phyloP scores from a whole-genome alignment of 345 rosid genomes.

The Citrus medica region DNA sequence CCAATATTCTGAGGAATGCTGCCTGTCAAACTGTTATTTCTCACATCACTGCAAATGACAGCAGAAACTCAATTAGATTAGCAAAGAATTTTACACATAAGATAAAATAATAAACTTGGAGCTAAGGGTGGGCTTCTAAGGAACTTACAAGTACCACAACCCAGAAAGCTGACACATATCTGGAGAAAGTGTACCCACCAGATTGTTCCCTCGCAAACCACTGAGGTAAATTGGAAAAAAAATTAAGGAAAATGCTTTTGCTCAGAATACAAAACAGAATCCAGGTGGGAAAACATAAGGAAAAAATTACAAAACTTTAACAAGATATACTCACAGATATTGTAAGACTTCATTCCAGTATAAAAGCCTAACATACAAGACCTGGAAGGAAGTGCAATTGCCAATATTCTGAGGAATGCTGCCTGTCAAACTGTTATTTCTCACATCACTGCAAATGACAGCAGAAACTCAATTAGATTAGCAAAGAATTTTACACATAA shows the following conservation, averaged over 20 bases:
- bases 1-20: constrained; percentile 87
- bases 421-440: constrained; percentile 93
- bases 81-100: neutral
- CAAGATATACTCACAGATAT: constrained; percentile 66
- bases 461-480: constrained; percentile 8
- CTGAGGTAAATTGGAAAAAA: constrained; percentile 25
- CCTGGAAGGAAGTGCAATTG: constrained; percentile 98
- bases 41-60: constrained; percentile 61
- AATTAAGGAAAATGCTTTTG: neutral
- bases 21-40: constrained; percentile 93
- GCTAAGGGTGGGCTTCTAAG: neutral
- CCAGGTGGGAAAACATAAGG: neutral
- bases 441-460: constrained; percentile 61
- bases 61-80: constrained; percentile 8
- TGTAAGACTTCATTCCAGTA: constrained; percentile 99
- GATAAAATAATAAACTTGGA: neutral
- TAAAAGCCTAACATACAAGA: constrained; percentile 96
- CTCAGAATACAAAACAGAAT: constrained; percentile 1
- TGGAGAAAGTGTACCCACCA: constrained; percentile 80
- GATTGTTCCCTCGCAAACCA: constrained; percentile 88
- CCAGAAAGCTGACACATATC: constrained; percentile 96
- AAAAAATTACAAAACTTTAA: neutral
- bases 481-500: neutral
- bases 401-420: constrained; percentile 87
- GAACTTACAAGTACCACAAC: constrained; percentile 96